Conservation (phyloP, 2,329 filamentous ascomycete species). For the Neopestalotiopsis rosae region DNA sequence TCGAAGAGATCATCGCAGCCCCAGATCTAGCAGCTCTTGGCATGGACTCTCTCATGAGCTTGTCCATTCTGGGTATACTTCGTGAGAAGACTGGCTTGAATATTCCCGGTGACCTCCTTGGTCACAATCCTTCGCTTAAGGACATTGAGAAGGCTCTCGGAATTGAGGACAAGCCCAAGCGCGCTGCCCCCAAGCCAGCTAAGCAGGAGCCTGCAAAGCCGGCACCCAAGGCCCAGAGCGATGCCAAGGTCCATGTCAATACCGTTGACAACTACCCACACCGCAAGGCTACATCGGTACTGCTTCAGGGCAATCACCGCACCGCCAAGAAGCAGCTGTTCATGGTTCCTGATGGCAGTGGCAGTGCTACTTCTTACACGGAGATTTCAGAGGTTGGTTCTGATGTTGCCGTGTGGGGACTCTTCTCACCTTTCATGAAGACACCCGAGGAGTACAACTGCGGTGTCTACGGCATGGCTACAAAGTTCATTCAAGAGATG, state of each 20-base stretch:
- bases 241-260: conserved; percentile 27
- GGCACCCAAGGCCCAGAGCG: conserved; percentile 46
- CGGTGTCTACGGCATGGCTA: conserved; percentile 68
- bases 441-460: conserved; percentile 69
- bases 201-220: conserved; percentile 41
- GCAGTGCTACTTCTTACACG: conserved; percentile 70
- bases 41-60: conserved; percentile 64
- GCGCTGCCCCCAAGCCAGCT: conserved; percentile 30
- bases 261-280: conserved; percentile 51
- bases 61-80: conserved; percentile 60
- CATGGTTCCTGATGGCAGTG: conserved; percentile 62
- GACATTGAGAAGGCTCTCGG: conserved; percentile 70
- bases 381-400: conserved; percentile 58
- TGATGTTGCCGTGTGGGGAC: conserved; percentile 57
- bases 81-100: conserved; percentile 59
- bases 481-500: conserved; percentile 72
- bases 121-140: conserved; percentile 65
- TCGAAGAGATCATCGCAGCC: conserved; percentile 63
- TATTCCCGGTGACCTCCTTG: conserved; percentile 65
- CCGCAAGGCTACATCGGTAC: conserved; percentile 51
- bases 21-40: conserved; percentile 61
- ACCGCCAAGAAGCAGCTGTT: conserved; percentile 55
- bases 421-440: conserved; percentile 77
- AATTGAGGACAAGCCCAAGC: conserved; percentile 48
- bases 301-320: conserved; percentile 56